Percentiles rank a stretch among this genome's conserved stretches.
Conservation (phyloP, 345 rosid species). For the Draba incana region DNA sequence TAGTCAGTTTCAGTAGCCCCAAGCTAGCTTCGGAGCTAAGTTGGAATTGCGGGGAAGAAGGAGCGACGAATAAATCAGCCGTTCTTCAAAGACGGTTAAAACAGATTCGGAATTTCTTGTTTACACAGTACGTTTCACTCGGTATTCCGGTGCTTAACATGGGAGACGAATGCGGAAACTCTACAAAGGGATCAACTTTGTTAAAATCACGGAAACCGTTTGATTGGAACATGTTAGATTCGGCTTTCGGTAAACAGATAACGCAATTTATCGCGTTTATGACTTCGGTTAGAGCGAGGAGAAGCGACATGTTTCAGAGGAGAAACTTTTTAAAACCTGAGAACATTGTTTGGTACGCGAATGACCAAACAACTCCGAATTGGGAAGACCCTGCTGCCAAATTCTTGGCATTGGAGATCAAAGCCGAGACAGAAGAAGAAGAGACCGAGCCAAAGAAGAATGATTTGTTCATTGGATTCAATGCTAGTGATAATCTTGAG, state of each 20-base stretch:
- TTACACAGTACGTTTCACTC: constrained; percentile 67
- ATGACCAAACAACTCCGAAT: constrained; percentile 62
- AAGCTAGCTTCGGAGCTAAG: constrained; percentile 67
- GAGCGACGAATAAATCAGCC: constrained; percentile 65
- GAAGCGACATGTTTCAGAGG: constrained; percentile 73
- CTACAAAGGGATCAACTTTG: constrained; percentile 71
- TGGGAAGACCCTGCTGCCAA: constrained; percentile 77
- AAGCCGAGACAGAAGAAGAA: constrained; percentile 49
- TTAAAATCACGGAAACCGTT: constrained; percentile 55
- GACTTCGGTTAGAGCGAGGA: constrained; percentile 59
- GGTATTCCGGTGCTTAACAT: constrained; percentile 88
- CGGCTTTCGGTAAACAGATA: constrained; percentile 70
- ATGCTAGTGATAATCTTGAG: constrained; percentile 54
- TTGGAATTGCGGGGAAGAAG: constrained; percentile 98
- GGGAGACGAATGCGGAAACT: constrained; percentile 97
- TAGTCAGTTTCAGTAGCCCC: constrained; percentile 77
- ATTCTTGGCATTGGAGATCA: constrained; percentile 76
- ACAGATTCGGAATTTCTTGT: constrained; percentile 83
- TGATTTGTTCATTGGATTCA: constrained; percentile 65
- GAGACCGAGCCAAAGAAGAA: constrained; percentile 45
- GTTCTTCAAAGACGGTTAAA: constrained; percentile 85
- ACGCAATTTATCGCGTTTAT: constrained; percentile 74
- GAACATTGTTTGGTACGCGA: constrained; percentile 80
- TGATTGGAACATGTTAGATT: constrained; percentile 67
- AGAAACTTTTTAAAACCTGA: constrained; percentile 64